Base-by-base conservation (phyloP, 371 early-diverging fungal species). In the Chytridiales sp. region DNA sequence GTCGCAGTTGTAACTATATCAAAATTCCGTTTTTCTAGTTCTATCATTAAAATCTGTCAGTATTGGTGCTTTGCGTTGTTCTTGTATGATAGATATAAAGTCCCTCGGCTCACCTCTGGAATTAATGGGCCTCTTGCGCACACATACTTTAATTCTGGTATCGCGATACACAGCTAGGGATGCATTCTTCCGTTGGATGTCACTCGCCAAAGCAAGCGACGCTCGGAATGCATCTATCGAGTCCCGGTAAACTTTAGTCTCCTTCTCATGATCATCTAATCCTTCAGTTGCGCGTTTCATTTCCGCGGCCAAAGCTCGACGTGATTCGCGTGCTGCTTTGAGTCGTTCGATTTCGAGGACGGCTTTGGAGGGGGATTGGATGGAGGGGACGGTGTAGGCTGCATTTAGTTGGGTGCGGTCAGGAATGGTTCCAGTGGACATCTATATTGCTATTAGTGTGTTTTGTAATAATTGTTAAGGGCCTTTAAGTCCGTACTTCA, bases 361-460 rank as follows among this genome's bases (percentile, higher is more conserved):
- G 21, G 68, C 51, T 59, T 68, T 68, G 24, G 63, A 62, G 22
- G 68, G 68, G 3, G 57, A n/a, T n/a, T n/a, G n/a, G n/a, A n/a
- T n/a, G n/a, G n/a, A n/a, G n/a, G n/a, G n/a, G n/a, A n/a, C n/a
- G n/a, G n/a, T n/a, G n/a, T n/a, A n/a, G n/a, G n/a, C n/a, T n/a
- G n/a, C n/a, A n/a, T n/a, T n/a, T n/a, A n/a, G n/a, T n/a, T n/a
- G n/a, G n/a, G n/a, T n/a, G n/a, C n/a, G n/a, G n/a, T n/a, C n/a
- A n/a, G n/a, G n/a, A n/a, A n/a, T n/a, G n/a, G n/a, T n/a, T n/a
- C n/a, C n/a, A n/a, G n/a, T n/a, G n/a, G n/a, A n/a, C n/a, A n/a
- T n/a, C n/a, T n/a, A n/a, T n/a, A n/a, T n/a, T n/a, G n/a, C n/a
- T n/a, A n/a, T n/a, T n/a, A n/a, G n/a, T n/a, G n/a, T n/a, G n/a